These are phyloP conservation scores for Edaphochlamys debaryana DNA, from an alignment of 139 green algal genomes.

Conservation along the genomic window DNA sequence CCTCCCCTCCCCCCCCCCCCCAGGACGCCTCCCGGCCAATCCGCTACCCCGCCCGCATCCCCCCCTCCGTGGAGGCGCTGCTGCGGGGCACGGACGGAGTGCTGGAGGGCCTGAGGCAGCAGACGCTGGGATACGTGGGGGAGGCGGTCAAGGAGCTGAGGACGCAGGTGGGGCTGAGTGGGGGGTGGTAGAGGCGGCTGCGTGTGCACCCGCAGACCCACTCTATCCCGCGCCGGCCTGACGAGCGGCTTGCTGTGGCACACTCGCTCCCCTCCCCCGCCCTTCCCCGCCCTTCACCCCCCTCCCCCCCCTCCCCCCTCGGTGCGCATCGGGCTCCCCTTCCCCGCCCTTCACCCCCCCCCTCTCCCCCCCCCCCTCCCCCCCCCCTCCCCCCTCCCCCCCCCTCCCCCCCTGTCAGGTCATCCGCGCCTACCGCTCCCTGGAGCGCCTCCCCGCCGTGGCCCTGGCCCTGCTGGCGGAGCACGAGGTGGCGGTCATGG, in stretches of 20 bases:
- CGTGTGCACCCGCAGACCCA: too few species aligned
- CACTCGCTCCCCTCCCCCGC: too few species aligned
- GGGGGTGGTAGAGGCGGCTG: background rate
- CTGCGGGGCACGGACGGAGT: conserved; percentile 45
- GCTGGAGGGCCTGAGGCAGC: conserved; percentile 52
- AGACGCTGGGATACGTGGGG: conserved; percentile 44
- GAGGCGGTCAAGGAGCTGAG: conserved; percentile 52
- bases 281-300: too few species aligned
- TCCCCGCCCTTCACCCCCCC: too few species aligned
- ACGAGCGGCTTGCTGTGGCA: too few species aligned
- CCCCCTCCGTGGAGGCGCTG: conserved; percentile 43
- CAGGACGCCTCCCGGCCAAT: conserved; percentile 40
- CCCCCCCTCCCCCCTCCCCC: too few species aligned
- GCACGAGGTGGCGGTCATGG: conserved; percentile 45
- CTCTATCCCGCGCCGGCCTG: too few species aligned
- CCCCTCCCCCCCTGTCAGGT: too few species aligned
- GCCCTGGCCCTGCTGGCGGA: conserved; percentile 32
- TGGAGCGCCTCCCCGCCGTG: conserved; percentile 62
- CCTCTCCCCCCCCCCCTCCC: too few species aligned
- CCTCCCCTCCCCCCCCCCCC: background rate
- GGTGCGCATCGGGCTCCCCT: too few species aligned
- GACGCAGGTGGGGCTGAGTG: conserved; percentile 46
- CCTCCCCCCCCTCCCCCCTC: too few species aligned
- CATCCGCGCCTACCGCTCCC: conserved; percentile 52
- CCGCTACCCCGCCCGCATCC: conserved; percentile 57